Evolutionary conservation across 257 asterid genomes (phyloP).

Genomic region (Solanum habrochaites): DNA sequence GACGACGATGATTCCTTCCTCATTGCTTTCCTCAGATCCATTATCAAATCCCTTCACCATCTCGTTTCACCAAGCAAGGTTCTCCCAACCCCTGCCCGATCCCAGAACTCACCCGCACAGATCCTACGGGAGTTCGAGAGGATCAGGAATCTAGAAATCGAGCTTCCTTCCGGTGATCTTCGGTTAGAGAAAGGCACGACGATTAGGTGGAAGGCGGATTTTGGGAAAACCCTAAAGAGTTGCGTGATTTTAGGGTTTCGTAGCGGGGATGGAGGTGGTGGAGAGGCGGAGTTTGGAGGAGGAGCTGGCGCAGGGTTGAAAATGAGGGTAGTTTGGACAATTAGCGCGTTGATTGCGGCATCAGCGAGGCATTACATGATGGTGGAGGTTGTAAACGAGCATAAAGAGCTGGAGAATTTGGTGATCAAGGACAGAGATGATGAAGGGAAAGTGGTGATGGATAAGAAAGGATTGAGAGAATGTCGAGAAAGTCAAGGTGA

Average conservation of each 20-base stretch:
- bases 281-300: slow-evolving; percentile 20
- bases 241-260: slow-evolving; percentile 49
- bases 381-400: slow-evolving; percentile 41
- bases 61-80: slow-evolving; percentile 16
- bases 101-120: slow-evolving; percentile 38
- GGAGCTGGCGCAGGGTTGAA: slow-evolving; percentile 19
- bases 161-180: slow-evolving; percentile 51
- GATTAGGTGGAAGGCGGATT: slow-evolving; percentile 44
- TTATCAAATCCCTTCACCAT: slow-evolving; percentile 25
- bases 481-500: slow-evolving; percentile 13
- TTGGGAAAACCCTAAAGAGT: slow-evolving; percentile 37
- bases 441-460: slow-evolving; percentile 42
- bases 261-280: background rate
- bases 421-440: slow-evolving; percentile 38
- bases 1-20: slow-evolving; percentile 24
- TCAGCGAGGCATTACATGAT: slow-evolving; percentile 56
- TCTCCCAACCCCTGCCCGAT: background rate
- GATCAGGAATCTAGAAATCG: slow-evolving; percentile 30
- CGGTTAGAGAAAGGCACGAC: slow-evolving; percentile 35
- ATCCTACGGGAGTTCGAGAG: slow-evolving; percentile 38
- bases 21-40: slow-evolving; percentile 25
- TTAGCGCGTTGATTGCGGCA: slow-evolving; percentile 52
- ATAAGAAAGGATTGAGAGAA: slow-evolving; percentile 37
- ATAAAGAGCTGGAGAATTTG: slow-evolving; percentile 20
- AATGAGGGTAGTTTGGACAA: slow-evolving; percentile 62